Percentiles rank a stretch among this genome's conserved stretches.
These are phyloP conservation scores for Cladophialophora bantiana DNA, from an alignment of 2,329 filamentous ascomycete species.

Conservation along the genomic window DNA sequence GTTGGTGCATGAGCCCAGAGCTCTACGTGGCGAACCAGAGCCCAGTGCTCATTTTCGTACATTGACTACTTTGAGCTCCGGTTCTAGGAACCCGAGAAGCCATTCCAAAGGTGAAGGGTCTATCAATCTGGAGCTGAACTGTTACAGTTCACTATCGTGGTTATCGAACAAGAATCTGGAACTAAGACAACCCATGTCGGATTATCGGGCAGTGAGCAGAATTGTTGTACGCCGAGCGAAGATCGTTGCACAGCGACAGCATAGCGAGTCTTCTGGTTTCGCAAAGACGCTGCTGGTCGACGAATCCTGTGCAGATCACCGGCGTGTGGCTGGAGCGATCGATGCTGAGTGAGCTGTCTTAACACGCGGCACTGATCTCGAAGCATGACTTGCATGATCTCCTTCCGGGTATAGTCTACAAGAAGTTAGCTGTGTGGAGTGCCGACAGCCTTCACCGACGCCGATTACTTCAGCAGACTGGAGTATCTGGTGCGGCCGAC, in stretches of 20 bases:
- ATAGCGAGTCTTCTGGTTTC: background rate
- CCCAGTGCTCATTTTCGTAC: background rate
- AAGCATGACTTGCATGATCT: conserved; percentile 22
- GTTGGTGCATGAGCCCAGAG: conserved; percentile 63
- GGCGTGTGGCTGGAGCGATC: conserved; percentile 2
- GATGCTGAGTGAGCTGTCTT: conserved; percentile 13
- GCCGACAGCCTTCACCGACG: conserved; percentile 6
- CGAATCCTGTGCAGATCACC: background rate
- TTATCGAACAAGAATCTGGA: background rate
- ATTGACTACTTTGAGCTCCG: background rate
- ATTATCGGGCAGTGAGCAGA: background rate
- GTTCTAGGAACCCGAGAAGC: background rate
- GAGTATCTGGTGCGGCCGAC: background rate
- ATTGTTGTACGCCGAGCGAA: background rate
- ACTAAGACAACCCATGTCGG: background rate
- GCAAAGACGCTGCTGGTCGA: conserved; percentile 2
- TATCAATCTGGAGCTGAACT: background rate
- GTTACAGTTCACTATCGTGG: background rate
- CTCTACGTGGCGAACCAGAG: background rate
- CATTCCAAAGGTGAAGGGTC: background rate
- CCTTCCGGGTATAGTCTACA: background rate
- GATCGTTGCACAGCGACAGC: background rate
- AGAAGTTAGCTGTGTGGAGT: background rate
- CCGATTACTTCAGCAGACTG: conserved; percentile 11
- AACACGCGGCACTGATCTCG: background rate